Base-by-base conservation (phyloP, 1,284 basidiomycete genomes). In the Boletus subluridellus region DNA sequence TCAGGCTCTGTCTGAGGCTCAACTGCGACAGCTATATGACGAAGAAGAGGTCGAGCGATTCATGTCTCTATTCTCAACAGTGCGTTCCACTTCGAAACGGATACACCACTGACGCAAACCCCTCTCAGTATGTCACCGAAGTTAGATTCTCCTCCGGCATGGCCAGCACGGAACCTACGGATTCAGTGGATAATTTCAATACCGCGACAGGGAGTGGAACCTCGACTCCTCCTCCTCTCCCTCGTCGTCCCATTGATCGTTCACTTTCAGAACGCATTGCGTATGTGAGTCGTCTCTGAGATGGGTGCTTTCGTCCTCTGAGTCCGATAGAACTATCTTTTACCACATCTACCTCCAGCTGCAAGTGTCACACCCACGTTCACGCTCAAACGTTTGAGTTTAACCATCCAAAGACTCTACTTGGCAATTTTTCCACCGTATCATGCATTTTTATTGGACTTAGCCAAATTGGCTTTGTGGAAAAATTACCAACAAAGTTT, bases 31-130 rank as follows among this genome's bases (percentile, higher is more conserved):
- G 53, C 62, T 83, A 30, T 86, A 85, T 59, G 84, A 87, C 34
- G 77, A 80, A 54, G 84, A 86, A 68, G 84, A 87, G 70, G 81
- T 86, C 28, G 77, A 84, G 44, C 73, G 82, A 32, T 86, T 83
- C 65, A 68, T 87, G 32, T 68, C 74, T 41, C 65, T 86, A 26
- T 87, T 87, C 70, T 80, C 82, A 45, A 73, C 78, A 47, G 85
- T 86, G 66, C 65, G 78, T 70, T 41, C 14, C 48, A 32, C 45
- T 12, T 55, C 17, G 15, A 45, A 35, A 56, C 28, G 30, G 24
- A 2, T 38, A 46, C 37, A 52, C 10, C 17, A n/a, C 52, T 30
- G 21, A 42, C 49, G 53, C 57, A 46, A 58, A 55, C 48, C 21
- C 38, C 32, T 21, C 49, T 32, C 53, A 87, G 85, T 80, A 84